Evolutionary conservation across 805 yeast genomes (phyloP), one percentile per base, ranked within the genome.

Genomic region (Metahyphopichia silvanorum): DNA sequence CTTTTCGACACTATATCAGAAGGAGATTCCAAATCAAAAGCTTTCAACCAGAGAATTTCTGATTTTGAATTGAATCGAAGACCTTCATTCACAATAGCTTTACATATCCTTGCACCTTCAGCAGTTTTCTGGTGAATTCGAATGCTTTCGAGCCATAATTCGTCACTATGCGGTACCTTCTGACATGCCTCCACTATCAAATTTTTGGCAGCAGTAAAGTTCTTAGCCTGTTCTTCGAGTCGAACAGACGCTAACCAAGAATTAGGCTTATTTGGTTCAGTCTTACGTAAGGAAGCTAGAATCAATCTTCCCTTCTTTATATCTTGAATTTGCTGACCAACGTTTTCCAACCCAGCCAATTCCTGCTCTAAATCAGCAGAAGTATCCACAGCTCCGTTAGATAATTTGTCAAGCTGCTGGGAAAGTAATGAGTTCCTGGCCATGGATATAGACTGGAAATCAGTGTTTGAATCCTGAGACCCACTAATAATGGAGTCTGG

Each of bases 181-280:
- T 61, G 64, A 47, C 96, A 84, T 2, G 95, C 98, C 49, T 85
- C 77, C n/a, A 66, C 66, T 5, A 88, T 80, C 11, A 84, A 39
- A 15, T 57, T 58, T 33, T 73, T 71, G 0, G 98, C 96, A 10
- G 56, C 56, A 4, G 59, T 59, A 33, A 66, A 63, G 32, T 77
- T 78, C 27, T 69, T 69, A 1, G 80, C 82, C 27, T 70, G 72
- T 42, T 76, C 82, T 49, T 91, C 98, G 7, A 87, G 52, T 29
- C 86, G 60, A 0, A 96, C 94, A 29, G 87, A 76, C 0, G 94
- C 86, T 15, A 91, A 83, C 95, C 96, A 91, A 4, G 83, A 85
- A 29, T 75, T 74, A 0, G 95, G 74, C 37, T 79, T 81, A 25
- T 61, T 57, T 0, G 97, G 96, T 45, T 86, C 82, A 0, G 86